phyloP scores from a whole-genome alignment of 352 stramenopile species.

The Globisporangium ultimum region DNA sequence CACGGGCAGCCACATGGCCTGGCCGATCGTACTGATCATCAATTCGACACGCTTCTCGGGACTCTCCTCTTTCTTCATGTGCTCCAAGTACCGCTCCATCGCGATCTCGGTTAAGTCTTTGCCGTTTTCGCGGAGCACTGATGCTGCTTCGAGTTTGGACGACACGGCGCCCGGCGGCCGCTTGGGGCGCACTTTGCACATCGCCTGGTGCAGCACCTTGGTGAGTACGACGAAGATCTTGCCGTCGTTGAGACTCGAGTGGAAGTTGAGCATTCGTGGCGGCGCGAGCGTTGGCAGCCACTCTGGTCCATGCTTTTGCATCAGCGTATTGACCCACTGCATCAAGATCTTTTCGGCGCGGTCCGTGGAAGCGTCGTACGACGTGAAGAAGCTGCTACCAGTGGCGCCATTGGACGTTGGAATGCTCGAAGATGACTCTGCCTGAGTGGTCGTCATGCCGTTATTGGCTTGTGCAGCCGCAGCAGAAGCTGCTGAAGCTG shows the following conservation, averaged over 20 bases:
- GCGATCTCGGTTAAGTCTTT: constrained; percentile 77
- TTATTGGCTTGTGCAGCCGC: constrained; percentile 4
- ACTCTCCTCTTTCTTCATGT: constrained; percentile 44
- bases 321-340: constrained; percentile 69
- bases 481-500: constrained; percentile 4
- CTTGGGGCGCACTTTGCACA: constrained; percentile 46
- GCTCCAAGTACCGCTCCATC: constrained; percentile 71
- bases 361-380: constrained; percentile 51
- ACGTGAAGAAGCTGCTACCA: constrained; percentile 17
- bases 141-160: constrained; percentile 53
- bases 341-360: constrained; percentile 69
- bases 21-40: constrained; percentile 66
- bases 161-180: constrained; percentile 19
- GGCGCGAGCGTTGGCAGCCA: constrained; percentile 31
- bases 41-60: constrained; percentile 61
- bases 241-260: constrained; percentile 61
- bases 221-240: constrained; percentile 52
- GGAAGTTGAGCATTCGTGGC: constrained; percentile 59
- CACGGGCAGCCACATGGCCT: constrained; percentile 66
- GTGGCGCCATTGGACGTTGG: not conserved
- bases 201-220: constrained; percentile 60
- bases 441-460: no score
- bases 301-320: constrained; percentile 40
- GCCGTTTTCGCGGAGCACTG: constrained; percentile 69
- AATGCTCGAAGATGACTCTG: not conserved